Evolutionary conservation across 345 rosid species (phyloP).

Genomic region (Limnanthes douglasii): DNA sequence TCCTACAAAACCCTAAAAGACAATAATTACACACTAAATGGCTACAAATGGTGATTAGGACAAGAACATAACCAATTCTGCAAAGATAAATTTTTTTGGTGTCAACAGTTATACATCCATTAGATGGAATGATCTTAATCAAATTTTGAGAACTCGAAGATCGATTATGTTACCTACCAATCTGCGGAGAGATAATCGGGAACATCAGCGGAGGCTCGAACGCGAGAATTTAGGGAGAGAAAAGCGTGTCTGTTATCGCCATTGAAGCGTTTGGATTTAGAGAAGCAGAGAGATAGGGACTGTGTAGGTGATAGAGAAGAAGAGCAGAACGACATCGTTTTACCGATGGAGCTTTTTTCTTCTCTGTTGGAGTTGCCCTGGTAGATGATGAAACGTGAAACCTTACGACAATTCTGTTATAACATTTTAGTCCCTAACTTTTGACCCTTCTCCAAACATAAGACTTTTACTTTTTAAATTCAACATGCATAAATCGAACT

Average conservation of each 20-base stretch:
- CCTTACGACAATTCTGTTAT: too few species aligned
- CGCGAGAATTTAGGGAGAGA: constrained; percentile 17
- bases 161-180: constrained; percentile 25
- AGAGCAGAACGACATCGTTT: constrained; percentile 44
- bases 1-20: not conserved
- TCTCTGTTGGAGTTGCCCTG: too few species aligned
- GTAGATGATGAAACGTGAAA: too few species aligned
- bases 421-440: too few species aligned
- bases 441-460: too few species aligned
- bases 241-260: constrained; percentile 11
- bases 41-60: too few species aligned
- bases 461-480: too few species aligned
- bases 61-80: too few species aligned
- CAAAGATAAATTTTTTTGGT: not conserved
- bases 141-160: too few species aligned
- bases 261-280: constrained; percentile 16
- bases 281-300: constrained; percentile 15
- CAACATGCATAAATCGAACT: too few species aligned
- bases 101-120: not conserved
- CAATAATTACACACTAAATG: too few species aligned
- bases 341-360: too few species aligned
- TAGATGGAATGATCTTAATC: not conserved
- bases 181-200: constrained; percentile 82
- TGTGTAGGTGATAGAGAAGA: constrained; percentile 17
- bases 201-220: constrained; percentile 59